These are phyloP conservation scores for Mycena haematopus DNA, from an alignment of 768 basidiomycete species.

Conservation along the genomic window DNA sequence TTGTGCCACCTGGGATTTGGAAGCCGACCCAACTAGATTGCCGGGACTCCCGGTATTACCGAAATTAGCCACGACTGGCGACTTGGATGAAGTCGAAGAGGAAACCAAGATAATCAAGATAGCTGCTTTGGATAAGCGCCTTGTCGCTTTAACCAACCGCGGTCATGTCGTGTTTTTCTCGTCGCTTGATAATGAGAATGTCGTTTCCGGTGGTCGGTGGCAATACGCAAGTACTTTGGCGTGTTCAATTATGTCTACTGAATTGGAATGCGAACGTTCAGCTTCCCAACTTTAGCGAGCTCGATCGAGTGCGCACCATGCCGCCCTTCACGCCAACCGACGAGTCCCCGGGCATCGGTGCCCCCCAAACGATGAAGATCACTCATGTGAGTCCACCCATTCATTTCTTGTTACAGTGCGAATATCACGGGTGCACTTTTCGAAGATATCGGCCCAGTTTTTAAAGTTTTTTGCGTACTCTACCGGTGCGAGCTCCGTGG, in stretches of 20 bases:
- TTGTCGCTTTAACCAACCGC: constrained; percentile 81
- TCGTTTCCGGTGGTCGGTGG: constrained; percentile 56
- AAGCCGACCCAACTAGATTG: constrained; percentile 59
- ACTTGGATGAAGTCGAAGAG: constrained; percentile 31
- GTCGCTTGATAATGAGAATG: constrained; percentile 49
- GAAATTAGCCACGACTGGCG: constrained; percentile 42
- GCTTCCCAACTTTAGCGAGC: constrained; percentile 79
- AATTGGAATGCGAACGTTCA: constrained; percentile 35
- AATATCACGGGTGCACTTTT: constrained; percentile 31
- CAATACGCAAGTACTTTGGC: constrained; percentile 63
- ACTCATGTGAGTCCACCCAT: constrained; percentile 68
- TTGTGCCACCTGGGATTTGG: constrained; percentile 66
- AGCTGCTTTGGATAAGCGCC: constrained; percentile 73
- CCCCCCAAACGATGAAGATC: constrained; percentile 61
- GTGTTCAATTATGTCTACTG: neutral
- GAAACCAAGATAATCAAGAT: constrained; percentile 72
- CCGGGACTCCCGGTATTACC: constrained; percentile 70
- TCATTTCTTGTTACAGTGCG: neutral
- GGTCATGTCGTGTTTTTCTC: constrained; percentile 78
- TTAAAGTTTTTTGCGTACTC: constrained; percentile 84
- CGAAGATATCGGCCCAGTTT: constrained; percentile 85
- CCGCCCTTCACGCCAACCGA: constrained; percentile 48
- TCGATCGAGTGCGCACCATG: constrained; percentile 53
- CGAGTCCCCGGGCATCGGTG: constrained; percentile 34
- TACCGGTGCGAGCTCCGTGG: constrained; percentile 69